Evolutionary conservation across 2,329 filamentous ascomycete genomes (phyloP).

Genomic region (Mycosphaerelloides madeirae): DNA sequence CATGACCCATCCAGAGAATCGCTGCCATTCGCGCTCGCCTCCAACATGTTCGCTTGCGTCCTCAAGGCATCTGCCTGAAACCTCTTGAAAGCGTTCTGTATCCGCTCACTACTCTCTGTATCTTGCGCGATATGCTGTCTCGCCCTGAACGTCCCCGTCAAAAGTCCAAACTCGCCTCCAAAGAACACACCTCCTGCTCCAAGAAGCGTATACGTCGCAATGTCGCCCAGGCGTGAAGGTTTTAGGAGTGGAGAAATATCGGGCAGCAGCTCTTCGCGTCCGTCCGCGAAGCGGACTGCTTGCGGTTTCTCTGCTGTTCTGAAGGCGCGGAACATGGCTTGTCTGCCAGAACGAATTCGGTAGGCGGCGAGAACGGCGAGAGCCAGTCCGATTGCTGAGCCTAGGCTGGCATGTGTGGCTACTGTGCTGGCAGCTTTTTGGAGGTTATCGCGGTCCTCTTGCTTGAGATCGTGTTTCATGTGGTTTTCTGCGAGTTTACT

Average conservation of each 20-base stretch:
- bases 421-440: constrained; percentile 53
- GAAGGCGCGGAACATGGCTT: constrained; percentile 59
- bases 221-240: constrained; percentile 55
- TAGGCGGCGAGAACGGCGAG: constrained; percentile 56
- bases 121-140: constrained; percentile 51
- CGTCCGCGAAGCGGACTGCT: constrained; percentile 58
- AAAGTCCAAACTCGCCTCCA: constrained; percentile 59
- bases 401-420: constrained; percentile 52
- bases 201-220: constrained; percentile 60
- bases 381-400: constrained; percentile 56
- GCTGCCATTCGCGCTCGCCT: constrained; percentile 32
- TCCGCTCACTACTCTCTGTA: constrained; percentile 50
- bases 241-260: constrained; percentile 56
- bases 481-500: constrained; percentile 54
- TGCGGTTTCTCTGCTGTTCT: constrained; percentile 58
- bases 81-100: constrained; percentile 59
- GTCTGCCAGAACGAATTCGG: constrained; percentile 52
- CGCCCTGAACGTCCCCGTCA: constrained; percentile 54
- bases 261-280: constrained; percentile 56
- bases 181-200: constrained; percentile 58
- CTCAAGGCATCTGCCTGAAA: constrained; percentile 62
- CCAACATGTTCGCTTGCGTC: constrained; percentile 54
- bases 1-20: too few species aligned
- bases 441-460: constrained; percentile 56
- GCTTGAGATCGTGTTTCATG: constrained; percentile 53